Evolutionary conservation across 1,284 basidiomycete genomes (phyloP).

Genomic region (Golubevia sp.): DNA sequence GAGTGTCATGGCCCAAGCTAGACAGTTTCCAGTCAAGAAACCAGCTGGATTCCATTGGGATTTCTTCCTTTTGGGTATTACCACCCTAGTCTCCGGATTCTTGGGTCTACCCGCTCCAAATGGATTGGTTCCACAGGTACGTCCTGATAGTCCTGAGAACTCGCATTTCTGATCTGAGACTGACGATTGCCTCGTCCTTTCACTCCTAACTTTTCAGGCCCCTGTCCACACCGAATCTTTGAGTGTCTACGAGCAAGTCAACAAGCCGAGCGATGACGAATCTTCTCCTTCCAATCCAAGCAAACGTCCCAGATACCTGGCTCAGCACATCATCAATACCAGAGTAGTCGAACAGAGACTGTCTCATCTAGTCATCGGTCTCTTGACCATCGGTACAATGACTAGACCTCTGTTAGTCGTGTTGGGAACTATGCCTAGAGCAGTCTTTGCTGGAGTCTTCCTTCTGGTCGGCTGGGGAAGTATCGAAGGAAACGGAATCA

Average conservation of each 20-base stretch:
- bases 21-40: constrained; percentile 85
- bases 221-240: constrained; percentile 90
- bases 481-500: constrained; percentile 81
- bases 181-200: too few relatives aligned
- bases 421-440: constrained; percentile 51
- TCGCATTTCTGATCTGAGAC: too few relatives aligned
- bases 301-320: neutral
- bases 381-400: constrained; percentile 58
- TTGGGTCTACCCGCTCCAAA: constrained; percentile 92
- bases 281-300: constrained; percentile 36
- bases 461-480: constrained; percentile 65
- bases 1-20: constrained; percentile 83
- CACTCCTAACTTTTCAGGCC: constrained; percentile 63
- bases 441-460: constrained; percentile 56
- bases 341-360: constrained; percentile 54
- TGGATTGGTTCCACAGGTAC: constrained; percentile 78
- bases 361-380: constrained; percentile 52
- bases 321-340: constrained; percentile 32
- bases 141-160: too few relatives aligned
- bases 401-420: constrained; percentile 55
- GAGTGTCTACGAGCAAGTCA: constrained; percentile 71
- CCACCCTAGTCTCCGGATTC: constrained; percentile 87
- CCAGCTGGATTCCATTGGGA: constrained; percentile 88
- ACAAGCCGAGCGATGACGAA: constrained; percentile 19
- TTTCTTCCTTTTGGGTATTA: constrained; percentile 79